Evolutionary conservation across 148 eudicot genomes (phyloP).

Genomic region (Limonium bicolor): DNA sequence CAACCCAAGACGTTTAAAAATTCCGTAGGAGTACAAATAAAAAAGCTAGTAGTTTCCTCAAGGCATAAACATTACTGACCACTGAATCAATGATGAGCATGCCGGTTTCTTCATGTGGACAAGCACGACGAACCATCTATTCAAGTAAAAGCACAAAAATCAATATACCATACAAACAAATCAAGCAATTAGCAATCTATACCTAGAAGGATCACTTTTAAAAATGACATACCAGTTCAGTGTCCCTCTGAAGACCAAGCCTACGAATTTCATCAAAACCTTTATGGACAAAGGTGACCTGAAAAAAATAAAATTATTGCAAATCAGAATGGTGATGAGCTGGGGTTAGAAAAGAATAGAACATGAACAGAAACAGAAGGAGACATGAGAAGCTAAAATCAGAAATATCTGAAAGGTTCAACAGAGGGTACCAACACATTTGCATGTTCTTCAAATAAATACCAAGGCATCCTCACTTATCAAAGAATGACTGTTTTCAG

Average conservation of each 20-base stretch:
- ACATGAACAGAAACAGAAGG: background rate
- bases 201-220: background rate
- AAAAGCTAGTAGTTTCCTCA: too few relatives aligned
- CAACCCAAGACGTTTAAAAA: background rate
- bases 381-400: too few relatives aligned
- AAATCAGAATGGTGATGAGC: slow-evolving; percentile 1
- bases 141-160: slow-evolving; percentile 4
- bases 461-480: too few relatives aligned
- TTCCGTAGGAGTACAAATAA: background rate
- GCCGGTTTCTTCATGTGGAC: slow-evolving; percentile 63
- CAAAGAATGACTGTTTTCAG: too few relatives aligned
- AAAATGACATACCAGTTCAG: slow-evolving; percentile 41
- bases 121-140: slow-evolving; percentile 81
- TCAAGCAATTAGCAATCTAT: background rate
- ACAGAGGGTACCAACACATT: too few relatives aligned
- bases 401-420: too few relatives aligned
- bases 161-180: slow-evolving; percentile 1
- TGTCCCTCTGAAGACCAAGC: too few relatives aligned
- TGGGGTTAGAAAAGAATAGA: background rate
- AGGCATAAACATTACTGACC: too few relatives aligned
- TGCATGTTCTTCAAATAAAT: too few relatives aligned
- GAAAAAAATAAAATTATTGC: slow-evolving; percentile 8
- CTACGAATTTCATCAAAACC: too few relatives aligned
- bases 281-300: too few relatives aligned
- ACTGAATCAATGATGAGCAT: too few relatives aligned